These are phyloP conservation scores for Detonula confervacea DNA, from an alignment of 352 stramenopile genomes.

Conservation along the genomic window DNA sequence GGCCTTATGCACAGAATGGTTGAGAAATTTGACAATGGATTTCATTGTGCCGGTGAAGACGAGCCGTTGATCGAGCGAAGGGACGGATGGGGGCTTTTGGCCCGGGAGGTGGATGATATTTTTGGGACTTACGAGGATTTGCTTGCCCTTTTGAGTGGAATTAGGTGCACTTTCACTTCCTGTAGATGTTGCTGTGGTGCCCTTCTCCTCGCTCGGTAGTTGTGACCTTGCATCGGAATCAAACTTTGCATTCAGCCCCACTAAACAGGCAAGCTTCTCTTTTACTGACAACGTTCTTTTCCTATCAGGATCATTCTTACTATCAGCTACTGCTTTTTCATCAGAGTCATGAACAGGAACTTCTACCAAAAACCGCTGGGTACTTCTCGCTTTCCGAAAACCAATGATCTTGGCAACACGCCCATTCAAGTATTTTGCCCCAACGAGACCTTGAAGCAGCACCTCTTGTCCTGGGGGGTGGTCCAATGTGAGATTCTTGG, in stretches of 20 bases:
- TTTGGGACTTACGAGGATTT: conserved; percentile 1
- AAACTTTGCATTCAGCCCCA: not conserved
- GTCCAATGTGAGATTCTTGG: not conserved
- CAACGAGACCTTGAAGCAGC: not conserved
- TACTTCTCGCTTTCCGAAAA: not conserved
- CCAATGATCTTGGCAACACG: not conserved
- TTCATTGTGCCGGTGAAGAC: not conserved
- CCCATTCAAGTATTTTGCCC: conserved; percentile 1
- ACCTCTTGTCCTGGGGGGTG: not conserved
- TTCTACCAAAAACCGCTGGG: not conserved
- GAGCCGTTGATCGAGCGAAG: conserved; percentile 2
- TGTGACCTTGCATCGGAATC: not conserved
- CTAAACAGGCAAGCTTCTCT: not conserved
- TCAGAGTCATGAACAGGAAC: not conserved
- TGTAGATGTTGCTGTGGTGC: not conserved
- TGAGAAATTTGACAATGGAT: not conserved
- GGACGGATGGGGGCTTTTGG: not conserved
- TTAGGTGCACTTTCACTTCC: not conserved
- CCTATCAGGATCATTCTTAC: not conserved
- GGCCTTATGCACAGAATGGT: not conserved
- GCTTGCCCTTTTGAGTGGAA: not conserved
- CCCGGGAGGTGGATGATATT: not conserved
- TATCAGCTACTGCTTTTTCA: not conserved
- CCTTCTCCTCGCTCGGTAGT: not conserved
- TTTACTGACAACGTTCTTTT: not conserved